These are phyloP conservation scores for Vitis amurensis DNA, from an alignment of 164 flowering plant species.

Conservation along the genomic window DNA sequence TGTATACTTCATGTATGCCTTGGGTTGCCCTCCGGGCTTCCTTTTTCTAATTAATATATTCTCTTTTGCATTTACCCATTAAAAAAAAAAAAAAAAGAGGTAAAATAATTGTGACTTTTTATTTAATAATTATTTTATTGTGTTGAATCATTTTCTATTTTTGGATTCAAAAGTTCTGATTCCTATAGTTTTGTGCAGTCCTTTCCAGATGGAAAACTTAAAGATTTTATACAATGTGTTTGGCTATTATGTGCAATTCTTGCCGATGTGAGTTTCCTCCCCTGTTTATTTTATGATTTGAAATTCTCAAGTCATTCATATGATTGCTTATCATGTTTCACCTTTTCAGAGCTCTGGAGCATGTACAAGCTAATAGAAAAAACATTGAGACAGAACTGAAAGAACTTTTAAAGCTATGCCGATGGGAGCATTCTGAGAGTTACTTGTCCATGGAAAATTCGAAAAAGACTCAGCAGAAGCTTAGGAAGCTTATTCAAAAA, in stretches of 20 bases:
- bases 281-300: background rate
- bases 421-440: slow-evolving; percentile 68
- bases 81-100: too few species aligned
- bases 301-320: background rate
- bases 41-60: too few species aligned
- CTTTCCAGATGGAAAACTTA: slow-evolving; percentile 37
- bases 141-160: background rate
- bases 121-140: background rate
- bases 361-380: slow-evolving; percentile 44
- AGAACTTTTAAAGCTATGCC: slow-evolving; percentile 61
- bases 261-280: slow-evolving; percentile 66
- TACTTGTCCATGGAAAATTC: slow-evolving; percentile 47
- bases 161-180: slow-evolving; percentile 1
- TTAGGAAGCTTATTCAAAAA: slow-evolving; percentile 70
- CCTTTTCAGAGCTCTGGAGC: slow-evolving; percentile 52
- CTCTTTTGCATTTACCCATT: too few species aligned
- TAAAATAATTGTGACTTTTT: too few species aligned
- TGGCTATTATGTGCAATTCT: slow-evolving; percentile 75
- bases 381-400: slow-evolving; percentile 55
- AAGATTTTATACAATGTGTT: slow-evolving; percentile 71
- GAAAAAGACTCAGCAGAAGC: slow-evolving; percentile 63
- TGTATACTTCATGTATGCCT: too few species aligned
- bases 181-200: slow-evolving; percentile 37
- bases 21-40: too few species aligned
- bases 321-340: background rate